Evolutionary conservation across 1,139 yeast species (phyloP).

Genomic region (Taiozyma onychis): DNA sequence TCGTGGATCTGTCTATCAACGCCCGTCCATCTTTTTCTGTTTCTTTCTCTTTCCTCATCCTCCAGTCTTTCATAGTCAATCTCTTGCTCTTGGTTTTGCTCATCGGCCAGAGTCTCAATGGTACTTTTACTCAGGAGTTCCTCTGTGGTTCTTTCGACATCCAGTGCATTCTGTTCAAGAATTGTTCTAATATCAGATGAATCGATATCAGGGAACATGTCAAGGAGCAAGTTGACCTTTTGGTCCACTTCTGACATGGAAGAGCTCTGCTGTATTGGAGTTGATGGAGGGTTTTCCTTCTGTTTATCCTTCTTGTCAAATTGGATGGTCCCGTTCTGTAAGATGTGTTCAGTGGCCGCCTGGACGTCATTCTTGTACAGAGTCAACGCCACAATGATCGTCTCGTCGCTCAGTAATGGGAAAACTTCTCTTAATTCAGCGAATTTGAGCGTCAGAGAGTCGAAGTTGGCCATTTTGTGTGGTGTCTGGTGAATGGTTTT

Average conservation of each 20-base stretch:
- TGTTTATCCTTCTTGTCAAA: not conserved
- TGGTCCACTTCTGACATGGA: not conserved
- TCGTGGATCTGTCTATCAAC: not conserved
- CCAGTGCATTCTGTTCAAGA: slow-evolving; percentile 4
- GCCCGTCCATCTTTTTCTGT: not conserved
- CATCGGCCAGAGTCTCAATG: slow-evolving; percentile 6
- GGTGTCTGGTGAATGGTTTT: not conserved
- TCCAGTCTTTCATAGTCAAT: slow-evolving; percentile 2
- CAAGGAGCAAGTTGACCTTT: not conserved
- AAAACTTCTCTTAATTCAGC: not conserved
- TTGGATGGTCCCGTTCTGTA: not conserved
- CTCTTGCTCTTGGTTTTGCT: slow-evolving; percentile 1
- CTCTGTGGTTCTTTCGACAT: slow-evolving; percentile 8
- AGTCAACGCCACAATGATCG: not conserved
- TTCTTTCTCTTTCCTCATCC: not conserved
- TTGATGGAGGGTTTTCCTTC: not conserved
- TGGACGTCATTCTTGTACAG: slow-evolving; percentile 3
- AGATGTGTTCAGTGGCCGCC: slow-evolving; percentile 1
- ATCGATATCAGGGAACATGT: slow-evolving; percentile 4
- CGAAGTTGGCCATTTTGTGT: not conserved
- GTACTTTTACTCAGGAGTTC: slow-evolving; percentile 2
- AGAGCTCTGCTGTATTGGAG: not conserved
- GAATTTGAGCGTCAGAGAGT: not conserved
- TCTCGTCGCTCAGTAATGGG: not conserved
- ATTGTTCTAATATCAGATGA: not conserved